These are phyloP conservation scores for Beauveria sp. DNA, from an alignment of 2,329 filamentous ascomycete genomes.

Conservation along the genomic window DNA sequence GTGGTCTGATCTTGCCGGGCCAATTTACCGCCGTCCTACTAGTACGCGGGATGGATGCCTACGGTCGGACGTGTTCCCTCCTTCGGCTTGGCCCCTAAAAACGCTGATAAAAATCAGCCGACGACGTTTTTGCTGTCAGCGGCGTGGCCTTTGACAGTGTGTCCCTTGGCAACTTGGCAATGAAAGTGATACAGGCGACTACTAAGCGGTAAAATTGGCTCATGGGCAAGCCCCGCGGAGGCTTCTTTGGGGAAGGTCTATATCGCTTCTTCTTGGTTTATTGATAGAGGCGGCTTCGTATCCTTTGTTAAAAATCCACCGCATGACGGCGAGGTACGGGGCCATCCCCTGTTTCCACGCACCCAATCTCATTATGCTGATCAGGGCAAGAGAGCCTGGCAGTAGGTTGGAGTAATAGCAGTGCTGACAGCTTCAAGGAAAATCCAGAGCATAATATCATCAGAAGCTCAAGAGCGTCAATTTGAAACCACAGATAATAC, in stretches of 20 bases:
- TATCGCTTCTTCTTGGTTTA: not conserved
- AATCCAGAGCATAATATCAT: not conserved
- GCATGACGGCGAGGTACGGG: not conserved
- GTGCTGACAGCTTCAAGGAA: not conserved
- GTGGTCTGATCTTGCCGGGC: conserved; percentile 1
- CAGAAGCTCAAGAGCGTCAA: too few species aligned
- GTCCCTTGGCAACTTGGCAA: not conserved
- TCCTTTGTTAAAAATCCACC: not conserved
- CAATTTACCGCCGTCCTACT: not conserved
- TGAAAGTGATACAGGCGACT: not conserved
- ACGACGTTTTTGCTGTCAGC: not conserved
- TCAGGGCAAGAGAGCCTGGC: not conserved
- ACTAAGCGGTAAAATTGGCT: not conserved
- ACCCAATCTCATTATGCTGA: not conserved
- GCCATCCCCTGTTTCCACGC: not conserved
- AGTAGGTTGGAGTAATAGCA: too few species aligned
- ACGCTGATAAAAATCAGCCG: not conserved
- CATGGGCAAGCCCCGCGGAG: not conserved
- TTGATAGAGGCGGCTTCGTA: not conserved
- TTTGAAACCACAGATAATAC: too few species aligned
- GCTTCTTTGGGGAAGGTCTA: not conserved
- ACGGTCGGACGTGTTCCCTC: not conserved
- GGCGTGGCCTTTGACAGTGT: not conserved
- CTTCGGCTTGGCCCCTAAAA: not conserved
- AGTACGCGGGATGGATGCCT: not conserved